Base-by-base conservation (phyloP, 1,284 basidiomycete species). In the Pholiota adiposa region DNA sequence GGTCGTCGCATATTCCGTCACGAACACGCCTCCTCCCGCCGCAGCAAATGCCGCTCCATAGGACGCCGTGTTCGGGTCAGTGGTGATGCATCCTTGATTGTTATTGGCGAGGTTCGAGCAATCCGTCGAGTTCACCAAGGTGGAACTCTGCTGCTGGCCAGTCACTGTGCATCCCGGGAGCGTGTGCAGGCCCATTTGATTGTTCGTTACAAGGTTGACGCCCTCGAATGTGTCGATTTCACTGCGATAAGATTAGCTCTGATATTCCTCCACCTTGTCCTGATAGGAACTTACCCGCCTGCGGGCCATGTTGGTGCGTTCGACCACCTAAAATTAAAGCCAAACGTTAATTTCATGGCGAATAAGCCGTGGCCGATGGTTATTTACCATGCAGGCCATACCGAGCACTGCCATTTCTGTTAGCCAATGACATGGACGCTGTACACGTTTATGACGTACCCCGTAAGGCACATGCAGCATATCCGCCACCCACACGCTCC, bases 151-250 rank as follows among this genome's bases (percentile, higher is more conserved):
- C 1, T 76, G 70, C 1, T 83, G 78, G 53, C 77, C 74, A 6
- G 79, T 74, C 61, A 84, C 80, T 0, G 71, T 81, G 72, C 89
- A 90, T 7, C 87, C 86, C 66, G 83, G 74, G 40, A 79, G 75
- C 0, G 88, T 90, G 70, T 90, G 88, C n/a, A 90, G 74, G 1
- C 85, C 83, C 83, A 90, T 88, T 70, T 88, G 85, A 64, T 86
- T 88, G 59, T 77, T 74, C 7, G 76, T 80, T 50, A 80, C 79
- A 60, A 83, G 75, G 72, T 93, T 92, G 56, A 90, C 85, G 44
- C 85, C 87, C 72, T 93, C 91, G 63, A 92, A 85, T 3, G 88
- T 89, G 72, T 93, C 90, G 63, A 92, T 90, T 69, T 90, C 88
- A 36, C 80, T 77, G 33, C 46, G 34, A 29, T 18, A 7, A 31